These are phyloP conservation scores for Paraleonurus japonicus DNA, from an alignment of 257 asterid species.

Conservation along the genomic window DNA sequence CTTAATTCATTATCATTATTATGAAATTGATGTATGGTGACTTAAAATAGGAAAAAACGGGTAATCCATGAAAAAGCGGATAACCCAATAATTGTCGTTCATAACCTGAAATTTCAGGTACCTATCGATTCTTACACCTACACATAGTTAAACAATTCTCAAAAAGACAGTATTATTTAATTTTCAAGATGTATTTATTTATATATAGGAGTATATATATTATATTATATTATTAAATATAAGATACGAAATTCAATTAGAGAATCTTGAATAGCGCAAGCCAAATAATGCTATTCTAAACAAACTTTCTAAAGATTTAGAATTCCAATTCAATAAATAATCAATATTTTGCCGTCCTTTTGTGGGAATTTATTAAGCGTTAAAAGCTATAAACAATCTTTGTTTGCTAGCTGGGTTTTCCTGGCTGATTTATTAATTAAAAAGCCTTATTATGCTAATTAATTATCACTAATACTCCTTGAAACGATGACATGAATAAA, in stretches of 20 bases:
- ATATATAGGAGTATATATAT: too few relatives aligned
- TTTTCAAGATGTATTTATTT: too few relatives aligned
- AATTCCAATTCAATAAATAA: neutral
- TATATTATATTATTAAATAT: too few relatives aligned
- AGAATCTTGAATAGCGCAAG: neutral
- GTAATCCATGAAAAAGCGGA: too few relatives aligned
- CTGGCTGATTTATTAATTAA: constrained; percentile 14
- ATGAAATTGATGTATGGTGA: too few relatives aligned
- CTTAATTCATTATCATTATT: too few relatives aligned
- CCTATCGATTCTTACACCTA: too few relatives aligned
- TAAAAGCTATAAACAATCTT: neutral
- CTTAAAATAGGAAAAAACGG: too few relatives aligned
- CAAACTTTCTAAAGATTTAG: neutral
- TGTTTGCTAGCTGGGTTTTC: constrained; percentile 21
- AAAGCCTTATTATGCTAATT: neutral
- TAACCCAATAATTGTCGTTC: too few relatives aligned
- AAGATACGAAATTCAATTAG: neutral
- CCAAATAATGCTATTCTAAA: neutral
- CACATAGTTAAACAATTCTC: too few relatives aligned
- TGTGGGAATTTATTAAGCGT: neutral
- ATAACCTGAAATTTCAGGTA: too few relatives aligned
- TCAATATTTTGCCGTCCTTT: neutral
- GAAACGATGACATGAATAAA: constrained; percentile 18
- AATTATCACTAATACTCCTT: neutral
- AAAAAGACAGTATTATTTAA: too few relatives aligned